These are phyloP conservation scores for Candida parachauliodes DNA, from an alignment of 805 yeast genomes.

Conservation along the genomic window DNA sequence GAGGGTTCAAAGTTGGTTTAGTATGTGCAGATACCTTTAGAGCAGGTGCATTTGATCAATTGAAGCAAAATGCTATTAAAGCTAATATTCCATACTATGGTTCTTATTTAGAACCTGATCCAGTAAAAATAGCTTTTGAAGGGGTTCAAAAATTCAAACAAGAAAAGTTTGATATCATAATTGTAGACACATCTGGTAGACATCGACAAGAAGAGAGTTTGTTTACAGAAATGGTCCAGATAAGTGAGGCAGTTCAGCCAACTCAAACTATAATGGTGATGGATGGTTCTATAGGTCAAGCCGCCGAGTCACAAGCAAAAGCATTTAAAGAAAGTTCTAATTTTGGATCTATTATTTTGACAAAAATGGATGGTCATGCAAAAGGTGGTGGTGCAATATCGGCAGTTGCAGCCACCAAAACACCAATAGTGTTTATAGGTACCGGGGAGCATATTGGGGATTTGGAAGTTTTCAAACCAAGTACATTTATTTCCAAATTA, in stretches of 20 bases:
- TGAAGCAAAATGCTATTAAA: slow-evolving; percentile 94
- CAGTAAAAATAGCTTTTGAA: slow-evolving; percentile 83
- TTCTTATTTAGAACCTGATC: slow-evolving; percentile 92
- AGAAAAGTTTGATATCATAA: slow-evolving; percentile 88
- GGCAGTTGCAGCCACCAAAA: slow-evolving; percentile 94
- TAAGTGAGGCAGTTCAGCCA: slow-evolving; percentile 83
- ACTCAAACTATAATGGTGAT: slow-evolving; percentile 95
- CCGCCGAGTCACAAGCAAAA: slow-evolving; percentile 90
- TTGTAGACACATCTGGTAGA: slow-evolving; percentile 97
- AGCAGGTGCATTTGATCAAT: slow-evolving; percentile 99
- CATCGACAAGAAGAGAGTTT: slow-evolving; percentile 92
- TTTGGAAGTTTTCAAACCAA: slow-evolving; percentile 86
- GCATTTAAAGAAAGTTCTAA: slow-evolving; percentile 92
- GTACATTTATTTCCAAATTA: slow-evolving; percentile 83
- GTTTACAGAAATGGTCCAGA: slow-evolving; percentile 93
- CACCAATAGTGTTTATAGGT: slow-evolving; percentile 95
- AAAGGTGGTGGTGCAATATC: slow-evolving; percentile 99
- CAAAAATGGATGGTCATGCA: slow-evolving; percentile 98
- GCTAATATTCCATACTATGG: slow-evolving; percentile 94
- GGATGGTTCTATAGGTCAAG: slow-evolving; percentile 97
- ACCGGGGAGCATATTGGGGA: slow-evolving; percentile 97
- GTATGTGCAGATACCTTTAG: slow-evolving; percentile 99
- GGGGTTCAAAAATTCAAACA: slow-evolving; percentile 91
- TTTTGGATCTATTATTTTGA: slow-evolving; percentile 91
- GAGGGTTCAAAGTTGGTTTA: slow-evolving; percentile 92